phyloP scores from a whole-genome alignment of 2,329 filamentous ascomycete species.

The Penicillium sp. region DNA sequence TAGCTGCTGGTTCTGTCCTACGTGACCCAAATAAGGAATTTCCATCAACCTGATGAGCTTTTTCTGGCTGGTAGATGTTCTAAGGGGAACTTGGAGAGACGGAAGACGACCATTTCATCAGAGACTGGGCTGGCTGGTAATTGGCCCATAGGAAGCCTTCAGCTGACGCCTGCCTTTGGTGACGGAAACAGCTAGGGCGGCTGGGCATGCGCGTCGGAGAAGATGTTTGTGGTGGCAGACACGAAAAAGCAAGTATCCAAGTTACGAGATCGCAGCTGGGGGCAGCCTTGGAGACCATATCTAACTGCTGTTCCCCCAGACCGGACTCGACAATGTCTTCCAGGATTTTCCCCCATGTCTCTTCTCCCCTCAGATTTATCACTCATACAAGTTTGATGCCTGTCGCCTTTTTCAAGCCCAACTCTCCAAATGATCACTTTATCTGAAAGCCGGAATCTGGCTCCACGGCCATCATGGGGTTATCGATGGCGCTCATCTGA shows the following conservation, averaged over 20 bases:
- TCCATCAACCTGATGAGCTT: too few relatives aligned
- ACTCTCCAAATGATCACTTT: not conserved
- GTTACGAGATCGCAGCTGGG: not conserved
- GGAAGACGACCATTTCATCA: too few relatives aligned
- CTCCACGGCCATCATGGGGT: slow-evolving; percentile 1
- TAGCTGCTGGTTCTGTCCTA: too few relatives aligned
- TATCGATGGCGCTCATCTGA: slow-evolving; percentile 22
- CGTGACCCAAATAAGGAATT: too few relatives aligned
- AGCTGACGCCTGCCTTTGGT: too few relatives aligned
- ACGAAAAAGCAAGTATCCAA: not conserved
- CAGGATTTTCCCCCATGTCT: not conserved
- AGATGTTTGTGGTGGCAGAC: not conserved
- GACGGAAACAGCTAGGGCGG: too few relatives aligned
- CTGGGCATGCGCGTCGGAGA: not conserved
- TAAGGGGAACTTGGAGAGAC: too few relatives aligned
- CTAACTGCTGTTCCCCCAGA: not conserved
- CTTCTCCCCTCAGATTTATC: not conserved
- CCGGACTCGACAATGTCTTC: not conserved
- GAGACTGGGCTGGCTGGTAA: too few relatives aligned
- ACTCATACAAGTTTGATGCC: too few relatives aligned
- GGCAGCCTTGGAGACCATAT: not conserved
- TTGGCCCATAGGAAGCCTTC: too few relatives aligned
- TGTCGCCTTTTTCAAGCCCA: not conserved
- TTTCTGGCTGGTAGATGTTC: too few relatives aligned
- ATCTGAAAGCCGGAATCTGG: not conserved